Evolutionary conservation across 2,329 filamentous ascomycete species (phyloP).

Genomic region (Emergomyces orientalis): DNA sequence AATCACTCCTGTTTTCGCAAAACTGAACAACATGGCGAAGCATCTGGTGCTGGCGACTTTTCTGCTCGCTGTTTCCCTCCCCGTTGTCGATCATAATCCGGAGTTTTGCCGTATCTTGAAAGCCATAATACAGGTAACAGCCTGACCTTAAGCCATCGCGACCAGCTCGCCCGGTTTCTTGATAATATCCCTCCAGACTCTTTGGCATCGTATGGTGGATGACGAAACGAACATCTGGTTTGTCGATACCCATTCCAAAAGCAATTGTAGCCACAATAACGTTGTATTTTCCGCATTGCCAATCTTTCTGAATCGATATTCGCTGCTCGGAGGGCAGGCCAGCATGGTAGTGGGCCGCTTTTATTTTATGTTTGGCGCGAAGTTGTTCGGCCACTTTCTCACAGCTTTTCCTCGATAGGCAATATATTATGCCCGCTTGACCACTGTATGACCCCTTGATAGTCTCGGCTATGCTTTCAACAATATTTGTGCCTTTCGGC

Average conservation of each 20-base stretch:
- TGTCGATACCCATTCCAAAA: slow-evolving; percentile 99
- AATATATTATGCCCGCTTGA: slow-evolving; percentile 87
- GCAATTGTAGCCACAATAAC: slow-evolving; percentile 97
- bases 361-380: slow-evolving; percentile 51
- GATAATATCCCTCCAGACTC: slow-evolving; percentile 94
- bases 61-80: slow-evolving; percentile 67
- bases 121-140: slow-evolving; percentile 85
- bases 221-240: slow-evolving; percentile 90
- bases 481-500: slow-evolving; percentile 47
- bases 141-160: slow-evolving; percentile 79
- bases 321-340: slow-evolving; percentile 61
- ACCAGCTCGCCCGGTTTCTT: slow-evolving; percentile 91
- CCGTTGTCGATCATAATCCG: slow-evolving; percentile 75
- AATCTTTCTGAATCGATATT: slow-evolving; percentile 61
- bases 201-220: slow-evolving; percentile 91
- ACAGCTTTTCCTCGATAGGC: slow-evolving; percentile 72
- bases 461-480: slow-evolving; percentile 44
- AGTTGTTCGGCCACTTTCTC: slow-evolving; percentile 70
- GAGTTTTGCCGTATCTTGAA: slow-evolving; percentile 62
- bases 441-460: slow-evolving; percentile 62
- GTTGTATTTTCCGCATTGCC: slow-evolving; percentile 71
- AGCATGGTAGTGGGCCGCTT: slow-evolving; percentile 79
- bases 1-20: slow-evolving; percentile 82
- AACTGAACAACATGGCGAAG: slow-evolving; percentile 74
- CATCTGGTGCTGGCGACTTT: slow-evolving; percentile 76